Evolutionary conservation across 306 rosid species (phyloP), one percentile per base, ranked within the genome.

Genomic region (Arachis hypogaea): DNA sequence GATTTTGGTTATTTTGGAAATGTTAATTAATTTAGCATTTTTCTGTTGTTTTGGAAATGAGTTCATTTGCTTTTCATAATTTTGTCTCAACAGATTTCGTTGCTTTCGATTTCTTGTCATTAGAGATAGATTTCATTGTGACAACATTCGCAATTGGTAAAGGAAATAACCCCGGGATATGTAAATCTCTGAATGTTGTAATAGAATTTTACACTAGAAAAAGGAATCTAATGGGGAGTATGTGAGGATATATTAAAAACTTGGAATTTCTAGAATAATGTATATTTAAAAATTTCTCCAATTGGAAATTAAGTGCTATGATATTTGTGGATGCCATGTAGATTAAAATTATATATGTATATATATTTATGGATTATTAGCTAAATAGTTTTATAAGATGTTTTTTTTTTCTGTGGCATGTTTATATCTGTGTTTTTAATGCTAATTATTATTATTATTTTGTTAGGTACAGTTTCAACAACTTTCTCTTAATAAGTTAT

Each of bases 381-480:
- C 58, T 67, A 63, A 57, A 42, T 75, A 40, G 42, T 28, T 74
- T 69, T 11, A 18, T 10, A 56, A 5, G 29, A 5, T 46, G 29
- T 51, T 74, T 51, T 36, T 1, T 14, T 78, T 66, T 65, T 28
- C 49, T 61, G 33, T 33, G 47, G 6, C 14, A 46, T 68, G 11
- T 49, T 61, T 66, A 54, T 72, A 74, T 47, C 51, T 61, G 3
- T 47, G 42, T 43, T 41, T 72, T 50, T 50, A 5, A 51, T 44
- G 36, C 4, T 38, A 5, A 12, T n/a, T 52, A 57, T 57, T 36
- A 65, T 4, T 6, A 3, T 45, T 16, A 7, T 28, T 11, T 7
- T 18, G 41, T 38, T 28, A 50, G 4, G 8, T 14, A 36, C 81
- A 73, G 80, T 57, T 77, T 78, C 69, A 63, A 40, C 82, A 38